phyloP scores from a whole-genome alignment of 805 yeast species.

The Suhomyces vadensis region DNA sequence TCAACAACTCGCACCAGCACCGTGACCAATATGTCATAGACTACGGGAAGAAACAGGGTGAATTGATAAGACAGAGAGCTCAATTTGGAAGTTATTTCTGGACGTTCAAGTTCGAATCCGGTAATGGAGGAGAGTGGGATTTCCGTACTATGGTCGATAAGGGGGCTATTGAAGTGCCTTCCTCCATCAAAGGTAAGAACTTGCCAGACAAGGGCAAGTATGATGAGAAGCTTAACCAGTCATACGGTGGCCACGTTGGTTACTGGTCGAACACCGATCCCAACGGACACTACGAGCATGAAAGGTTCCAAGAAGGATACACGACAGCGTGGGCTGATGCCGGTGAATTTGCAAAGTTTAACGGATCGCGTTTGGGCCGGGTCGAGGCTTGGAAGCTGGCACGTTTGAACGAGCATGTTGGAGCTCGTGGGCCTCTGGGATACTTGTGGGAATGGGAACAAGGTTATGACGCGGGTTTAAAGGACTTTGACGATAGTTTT shows the following conservation, averaged over 20 bases:
- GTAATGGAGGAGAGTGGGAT: constrained; percentile 98
- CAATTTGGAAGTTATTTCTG: constrained; percentile 81
- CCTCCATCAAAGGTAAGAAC: constrained; percentile 20
- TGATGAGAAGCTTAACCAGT: constrained; percentile 39
- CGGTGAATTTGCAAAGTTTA: constrained; percentile 62
- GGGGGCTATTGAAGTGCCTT: constrained; percentile 46
- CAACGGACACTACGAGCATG: constrained; percentile 70
- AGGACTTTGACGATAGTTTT: constrained; percentile 30
- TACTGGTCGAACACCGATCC: constrained; percentile 70
- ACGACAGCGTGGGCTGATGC: constrained; percentile 74
- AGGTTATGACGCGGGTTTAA: constrained; percentile 70
- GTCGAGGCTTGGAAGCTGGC: constrained; percentile 64
- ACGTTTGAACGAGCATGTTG: constrained; percentile 62
- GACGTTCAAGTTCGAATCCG: constrained; percentile 84
- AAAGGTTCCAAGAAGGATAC: constrained; percentile 80
- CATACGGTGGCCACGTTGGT: constrained; percentile 48
- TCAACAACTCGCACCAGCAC: constrained; percentile 37
- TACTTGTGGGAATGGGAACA: constrained; percentile 88
- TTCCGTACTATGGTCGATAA: constrained; percentile 70
- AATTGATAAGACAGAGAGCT: constrained; percentile 53
- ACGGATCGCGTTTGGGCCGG: constrained; percentile 76
- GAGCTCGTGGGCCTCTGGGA: constrained; percentile 53
- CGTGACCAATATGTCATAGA: constrained; percentile 57
- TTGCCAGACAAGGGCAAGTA: constrained; percentile 45
- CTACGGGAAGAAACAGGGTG: constrained; percentile 60